These are phyloP conservation scores for Fusarium mundagurra DNA, from an alignment of 2,329 filamentous ascomycete species.

Conservation along the genomic window DNA sequence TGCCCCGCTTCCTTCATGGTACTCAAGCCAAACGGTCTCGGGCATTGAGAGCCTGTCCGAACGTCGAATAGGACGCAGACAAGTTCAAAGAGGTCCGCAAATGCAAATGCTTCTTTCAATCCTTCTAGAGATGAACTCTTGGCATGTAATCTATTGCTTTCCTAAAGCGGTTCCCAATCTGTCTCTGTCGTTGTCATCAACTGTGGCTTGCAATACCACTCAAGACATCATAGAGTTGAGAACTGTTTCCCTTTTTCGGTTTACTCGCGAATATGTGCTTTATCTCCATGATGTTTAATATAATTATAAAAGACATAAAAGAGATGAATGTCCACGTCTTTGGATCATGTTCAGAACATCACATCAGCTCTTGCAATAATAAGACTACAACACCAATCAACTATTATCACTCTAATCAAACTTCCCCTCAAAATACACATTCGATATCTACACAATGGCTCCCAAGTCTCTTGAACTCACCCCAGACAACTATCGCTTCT, in stretches of 20 bases:
- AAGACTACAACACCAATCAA: background rate
- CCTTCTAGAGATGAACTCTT: background rate
- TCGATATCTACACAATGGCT: constrained; percentile 19
- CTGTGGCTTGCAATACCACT: background rate
- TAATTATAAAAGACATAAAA: constrained; percentile 9
- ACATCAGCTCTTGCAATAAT: background rate
- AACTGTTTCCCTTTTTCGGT: constrained; percentile 33
- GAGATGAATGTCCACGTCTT: background rate
- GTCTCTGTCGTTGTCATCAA: background rate
- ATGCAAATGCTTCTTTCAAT: background rate
- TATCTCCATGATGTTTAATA: background rate
- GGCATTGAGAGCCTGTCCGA: background rate
- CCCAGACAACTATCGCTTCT: constrained; percentile 32
- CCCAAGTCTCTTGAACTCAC: constrained; percentile 38
- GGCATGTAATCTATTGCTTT: background rate
- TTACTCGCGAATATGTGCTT: background rate
- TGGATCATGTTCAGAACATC: background rate
- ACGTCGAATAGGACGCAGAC: background rate
- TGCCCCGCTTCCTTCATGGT: background rate
- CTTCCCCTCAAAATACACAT: background rate
- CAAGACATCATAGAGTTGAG: background rate
- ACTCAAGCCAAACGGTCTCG: background rate
- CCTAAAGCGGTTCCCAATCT: background rate
- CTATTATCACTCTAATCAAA: background rate
- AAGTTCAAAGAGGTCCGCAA: background rate